Percentiles rank a stretch among this genome's conserved stretches.
These are phyloP conservation scores for Moelleriella libera DNA, from an alignment of 2,329 filamentous ascomycete genomes.

Conservation along the genomic window DNA sequence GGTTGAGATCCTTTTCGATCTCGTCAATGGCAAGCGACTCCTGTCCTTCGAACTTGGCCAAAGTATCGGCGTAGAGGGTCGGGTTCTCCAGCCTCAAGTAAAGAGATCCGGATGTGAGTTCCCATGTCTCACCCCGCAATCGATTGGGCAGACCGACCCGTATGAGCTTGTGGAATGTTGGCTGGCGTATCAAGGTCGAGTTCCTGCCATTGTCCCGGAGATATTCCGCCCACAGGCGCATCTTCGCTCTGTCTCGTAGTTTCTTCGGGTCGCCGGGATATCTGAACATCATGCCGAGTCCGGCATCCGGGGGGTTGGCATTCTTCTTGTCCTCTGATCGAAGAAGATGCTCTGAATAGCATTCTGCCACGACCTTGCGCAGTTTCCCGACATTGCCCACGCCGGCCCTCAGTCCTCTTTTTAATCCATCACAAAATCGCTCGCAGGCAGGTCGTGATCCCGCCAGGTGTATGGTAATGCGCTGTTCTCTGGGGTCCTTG, in stretches of 20 bases:
- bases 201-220: constrained; percentile 90
- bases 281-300: constrained; percentile 79
- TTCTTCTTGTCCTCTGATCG: constrained; percentile 49
- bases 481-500: constrained; percentile 49
- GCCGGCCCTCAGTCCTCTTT: constrained; percentile 72
- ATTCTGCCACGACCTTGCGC: constrained; percentile 65
- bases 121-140: constrained; percentile 88
- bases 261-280: constrained; percentile 95
- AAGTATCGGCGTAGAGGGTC: constrained; percentile 67
- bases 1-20: constrained; percentile 96
- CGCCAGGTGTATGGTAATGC: constrained; percentile 81
- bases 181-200: constrained; percentile 80
- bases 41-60: constrained; percentile 68
- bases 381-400: constrained; percentile 82
- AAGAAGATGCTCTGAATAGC: constrained; percentile 79
- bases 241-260: constrained; percentile 87
- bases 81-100: constrained; percentile 81
- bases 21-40: constrained; percentile 95
- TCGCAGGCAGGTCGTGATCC: constrained; percentile 83
- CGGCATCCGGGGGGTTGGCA: constrained; percentile 61
- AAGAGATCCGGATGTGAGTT: constrained; percentile 81
- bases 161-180: constrained; percentile 95
- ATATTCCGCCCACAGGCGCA: constrained; percentile 95
- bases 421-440: constrained; percentile 89
- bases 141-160: constrained; percentile 89